phyloP scores from a whole-genome alignment of 2,329 filamentous ascomycete genomes.

The Colletotrichum musicola region DNA sequence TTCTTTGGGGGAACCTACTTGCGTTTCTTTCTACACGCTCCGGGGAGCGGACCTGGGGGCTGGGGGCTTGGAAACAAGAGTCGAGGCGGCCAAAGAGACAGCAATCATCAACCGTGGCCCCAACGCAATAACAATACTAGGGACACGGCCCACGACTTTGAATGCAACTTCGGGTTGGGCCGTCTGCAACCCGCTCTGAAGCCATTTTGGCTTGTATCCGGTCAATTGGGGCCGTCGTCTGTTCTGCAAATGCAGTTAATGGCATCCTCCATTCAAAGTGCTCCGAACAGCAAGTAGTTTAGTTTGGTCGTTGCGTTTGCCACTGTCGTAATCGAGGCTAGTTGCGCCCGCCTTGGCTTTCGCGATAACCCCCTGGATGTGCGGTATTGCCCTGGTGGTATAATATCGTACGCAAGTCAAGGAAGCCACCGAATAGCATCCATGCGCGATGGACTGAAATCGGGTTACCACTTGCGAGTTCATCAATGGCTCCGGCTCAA shows the following conservation, averaged over 20 bases:
- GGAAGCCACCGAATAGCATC: too few relatives aligned
- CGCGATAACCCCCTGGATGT: too few relatives aligned
- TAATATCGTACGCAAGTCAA: too few relatives aligned
- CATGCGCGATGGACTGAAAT: too few relatives aligned
- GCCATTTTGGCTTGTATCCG: not conserved
- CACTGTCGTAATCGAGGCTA: too few relatives aligned
- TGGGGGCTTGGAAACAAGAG: not conserved
- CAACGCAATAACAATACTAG: not conserved
- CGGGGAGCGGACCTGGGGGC: not conserved
- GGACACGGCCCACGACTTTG: conserved; percentile 3
- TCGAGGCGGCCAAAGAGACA: not conserved
- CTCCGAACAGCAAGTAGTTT: too few relatives aligned
- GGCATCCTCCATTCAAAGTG: too few relatives aligned
- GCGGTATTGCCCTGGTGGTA: too few relatives aligned
- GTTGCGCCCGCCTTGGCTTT: too few relatives aligned
- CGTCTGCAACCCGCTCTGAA: conserved; percentile 8
- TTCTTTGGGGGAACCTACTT: not conserved
- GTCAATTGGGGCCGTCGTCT: not conserved
- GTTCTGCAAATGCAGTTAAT: not conserved
- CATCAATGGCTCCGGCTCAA: too few relatives aligned
- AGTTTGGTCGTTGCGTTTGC: too few relatives aligned
- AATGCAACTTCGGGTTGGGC: conserved; percentile 14
- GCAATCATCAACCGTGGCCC: not conserved
- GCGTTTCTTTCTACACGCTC: conserved; percentile 6
- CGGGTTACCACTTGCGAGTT: too few relatives aligned